Conservation (phyloP, 306 rosid genomes). For the Prunus dulcis region DNA sequence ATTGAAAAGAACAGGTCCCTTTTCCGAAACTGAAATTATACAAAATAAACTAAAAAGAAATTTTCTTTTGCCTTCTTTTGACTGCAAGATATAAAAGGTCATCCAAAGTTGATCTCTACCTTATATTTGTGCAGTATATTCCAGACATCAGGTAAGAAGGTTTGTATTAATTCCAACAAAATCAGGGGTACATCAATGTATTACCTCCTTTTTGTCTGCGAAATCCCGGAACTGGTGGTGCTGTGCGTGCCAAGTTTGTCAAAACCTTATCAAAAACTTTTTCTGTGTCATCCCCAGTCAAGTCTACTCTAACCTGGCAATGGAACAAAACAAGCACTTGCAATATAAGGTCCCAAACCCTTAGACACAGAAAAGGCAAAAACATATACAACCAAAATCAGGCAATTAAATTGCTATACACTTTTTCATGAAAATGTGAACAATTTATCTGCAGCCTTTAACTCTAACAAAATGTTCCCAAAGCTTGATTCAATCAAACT, state of each 20-base stretch:
- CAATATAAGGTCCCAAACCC: neutral
- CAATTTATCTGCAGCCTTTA: neutral
- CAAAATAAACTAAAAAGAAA: neutral
- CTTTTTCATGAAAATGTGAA: neutral
- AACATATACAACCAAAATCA: neutral
- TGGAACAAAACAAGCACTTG: slow-evolving; percentile 8
- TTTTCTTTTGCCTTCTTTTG: neutral
- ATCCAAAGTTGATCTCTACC: neutral
- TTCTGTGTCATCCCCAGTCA: slow-evolving; percentile 68
- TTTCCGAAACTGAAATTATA: neutral
- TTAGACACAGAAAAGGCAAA: neutral
- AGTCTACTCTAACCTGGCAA: slow-evolving; percentile 70
- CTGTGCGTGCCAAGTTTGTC: slow-evolving; percentile 56
- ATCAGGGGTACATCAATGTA: neutral
- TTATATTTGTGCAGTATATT: neutral
- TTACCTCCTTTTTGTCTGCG: slow-evolving; percentile 86
- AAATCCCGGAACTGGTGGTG: slow-evolving; percentile 89
- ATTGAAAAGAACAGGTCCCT: neutral
- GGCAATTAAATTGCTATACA: neutral
- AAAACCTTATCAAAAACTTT: slow-evolving; percentile 60
- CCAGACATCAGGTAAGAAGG: neutral
- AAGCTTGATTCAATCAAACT: neutral
- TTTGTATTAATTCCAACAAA: neutral
- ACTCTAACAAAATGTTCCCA: neutral
- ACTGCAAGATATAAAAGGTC: neutral